phyloP scores from a whole-genome alignment of 768 basidiomycete species.

The Leccinellum luteum region DNA sequence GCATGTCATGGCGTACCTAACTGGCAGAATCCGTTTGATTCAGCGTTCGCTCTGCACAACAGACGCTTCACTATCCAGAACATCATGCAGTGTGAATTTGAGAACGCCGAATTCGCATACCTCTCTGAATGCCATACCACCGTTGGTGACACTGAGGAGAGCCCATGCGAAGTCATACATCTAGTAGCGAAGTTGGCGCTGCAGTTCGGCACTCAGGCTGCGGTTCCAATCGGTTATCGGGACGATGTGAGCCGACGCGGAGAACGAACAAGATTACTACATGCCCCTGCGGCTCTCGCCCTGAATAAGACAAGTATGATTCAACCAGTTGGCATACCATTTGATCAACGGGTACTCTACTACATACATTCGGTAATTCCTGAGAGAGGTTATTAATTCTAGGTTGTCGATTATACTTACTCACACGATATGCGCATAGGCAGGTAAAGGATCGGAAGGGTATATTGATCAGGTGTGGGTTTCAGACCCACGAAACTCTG shows the following conservation, averaged over 20 bases:
- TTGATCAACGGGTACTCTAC: neutral
- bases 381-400: neutral
- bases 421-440: neutral
- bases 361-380: neutral
- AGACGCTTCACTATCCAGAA: neutral
- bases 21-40: neutral
- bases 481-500: neutral
- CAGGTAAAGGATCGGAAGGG: no score
- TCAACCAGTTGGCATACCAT: no score
- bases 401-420: no score
- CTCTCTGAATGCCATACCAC: neutral
- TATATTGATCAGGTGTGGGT: neutral
- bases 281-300: no score
- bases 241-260: no score
- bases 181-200: neutral
- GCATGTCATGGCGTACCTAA: no score
- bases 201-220: neutral
- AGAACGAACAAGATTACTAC: neutral
- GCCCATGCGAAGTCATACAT: neutral
- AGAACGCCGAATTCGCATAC: neutral
- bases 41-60: neutral
- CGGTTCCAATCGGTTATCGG: neutral
- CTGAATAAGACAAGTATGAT: no score
- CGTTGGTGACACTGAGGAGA: no score
- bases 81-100: neutral